phyloP scores from a whole-genome alignment of 2,329 filamentous ascomycete genomes.

The Escovopsis sp. region DNA sequence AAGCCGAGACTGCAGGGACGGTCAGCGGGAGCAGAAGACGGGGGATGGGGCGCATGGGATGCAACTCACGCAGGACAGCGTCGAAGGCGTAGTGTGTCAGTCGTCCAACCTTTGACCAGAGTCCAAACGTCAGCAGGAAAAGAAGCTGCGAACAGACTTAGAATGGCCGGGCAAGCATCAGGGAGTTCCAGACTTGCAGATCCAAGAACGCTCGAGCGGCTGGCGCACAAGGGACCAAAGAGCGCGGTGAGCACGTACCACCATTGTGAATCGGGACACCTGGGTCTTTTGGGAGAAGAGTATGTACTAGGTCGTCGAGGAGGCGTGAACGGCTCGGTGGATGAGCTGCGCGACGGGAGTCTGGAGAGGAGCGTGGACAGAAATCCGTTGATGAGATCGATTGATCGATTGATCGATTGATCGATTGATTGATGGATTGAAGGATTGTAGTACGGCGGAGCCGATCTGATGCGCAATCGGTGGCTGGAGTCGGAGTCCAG shows the following conservation, averaged over 20 bases:
- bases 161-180: conserved; percentile 14
- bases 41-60: neutral
- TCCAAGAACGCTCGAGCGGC: no score
- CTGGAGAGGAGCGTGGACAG: no score
- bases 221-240: conserved; percentile 1
- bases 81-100: conserved; percentile 93
- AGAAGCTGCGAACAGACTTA: conserved; percentile 37
- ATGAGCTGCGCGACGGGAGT: neutral
- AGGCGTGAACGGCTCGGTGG: neutral
- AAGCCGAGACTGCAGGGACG: conserved; percentile 60
- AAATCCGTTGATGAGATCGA: no score
- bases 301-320: neutral
- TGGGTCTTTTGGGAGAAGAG: neutral
- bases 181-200: no score
- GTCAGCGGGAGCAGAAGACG: neutral
- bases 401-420: no score
- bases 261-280: conserved; percentile 13
- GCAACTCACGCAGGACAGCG: conserved; percentile 66
- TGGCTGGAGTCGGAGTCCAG: conserved; percentile 3
- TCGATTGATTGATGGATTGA: no score
- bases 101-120: conserved; percentile 72
- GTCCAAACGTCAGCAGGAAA: conserved; percentile 53
- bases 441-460: neutral
- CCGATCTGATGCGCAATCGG: conserved; percentile 2
- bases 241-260: conserved; percentile 15